These are phyloP conservation scores for Turritis glabra DNA, from an alignment of 345 rosid species.

Conservation along the genomic window DNA sequence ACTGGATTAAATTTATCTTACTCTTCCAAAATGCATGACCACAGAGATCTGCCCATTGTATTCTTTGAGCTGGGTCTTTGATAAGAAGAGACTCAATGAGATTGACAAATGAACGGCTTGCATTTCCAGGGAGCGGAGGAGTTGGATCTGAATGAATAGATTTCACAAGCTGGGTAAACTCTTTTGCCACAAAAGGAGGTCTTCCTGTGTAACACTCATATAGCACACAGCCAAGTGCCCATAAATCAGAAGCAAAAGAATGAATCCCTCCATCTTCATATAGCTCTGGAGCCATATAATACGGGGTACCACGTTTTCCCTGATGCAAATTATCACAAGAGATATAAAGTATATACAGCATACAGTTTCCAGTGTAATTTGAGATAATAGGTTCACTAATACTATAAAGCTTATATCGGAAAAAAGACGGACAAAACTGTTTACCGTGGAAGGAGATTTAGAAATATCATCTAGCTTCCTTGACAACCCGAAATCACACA, in stretches of 20 bases:
- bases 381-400: slow-evolving; percentile 20
- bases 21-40: slow-evolving; percentile 89
- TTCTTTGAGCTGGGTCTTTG: slow-evolving; percentile 93
- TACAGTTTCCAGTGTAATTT: background rate
- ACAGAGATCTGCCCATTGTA: slow-evolving; percentile 84
- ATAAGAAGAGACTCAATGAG: slow-evolving; percentile 80
- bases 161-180: slow-evolving; percentile 86
- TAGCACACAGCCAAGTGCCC: slow-evolving; percentile 98
- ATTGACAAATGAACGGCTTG: slow-evolving; percentile 79
- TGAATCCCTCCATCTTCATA: slow-evolving; percentile 97
- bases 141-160: slow-evolving; percentile 86
- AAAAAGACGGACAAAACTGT: slow-evolving; percentile 10
- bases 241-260: slow-evolving; percentile 96
- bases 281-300: slow-evolving; percentile 99
- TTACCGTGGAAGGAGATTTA: slow-evolving; percentile 71
- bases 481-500: slow-evolving; percentile 96
- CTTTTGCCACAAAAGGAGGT: slow-evolving; percentile 88
- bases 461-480: slow-evolving; percentile 78
- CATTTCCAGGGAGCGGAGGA: slow-evolving; percentile 88
- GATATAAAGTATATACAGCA: background rate
- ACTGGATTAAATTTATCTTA: slow-evolving; percentile 50
- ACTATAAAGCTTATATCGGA: background rate
- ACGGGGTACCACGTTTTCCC: slow-evolving; percentile 98
- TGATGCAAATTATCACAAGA: slow-evolving; percentile 53
- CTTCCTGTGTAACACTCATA: slow-evolving; percentile 91